Evolutionary conservation across 139 green algal species (phyloP).

Genomic region (Chlorokybus atmophyticus): DNA sequence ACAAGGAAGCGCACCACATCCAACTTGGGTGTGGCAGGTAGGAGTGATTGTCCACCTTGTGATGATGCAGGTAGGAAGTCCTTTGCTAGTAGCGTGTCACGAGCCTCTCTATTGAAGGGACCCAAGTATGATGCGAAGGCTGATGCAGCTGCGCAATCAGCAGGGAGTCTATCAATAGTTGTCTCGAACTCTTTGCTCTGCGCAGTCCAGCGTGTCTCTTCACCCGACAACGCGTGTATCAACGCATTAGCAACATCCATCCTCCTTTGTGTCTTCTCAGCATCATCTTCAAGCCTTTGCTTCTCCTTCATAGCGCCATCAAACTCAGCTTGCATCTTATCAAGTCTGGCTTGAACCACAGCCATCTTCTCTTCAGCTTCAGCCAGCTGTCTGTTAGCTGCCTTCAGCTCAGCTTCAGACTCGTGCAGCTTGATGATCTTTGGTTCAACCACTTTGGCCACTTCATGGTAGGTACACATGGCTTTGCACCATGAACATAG

Average conservation of each 20-base stretch:
- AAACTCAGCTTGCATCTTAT: conserved; percentile 84
- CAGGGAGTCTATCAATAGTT: conserved; percentile 67
- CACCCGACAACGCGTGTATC: conserved; percentile 72
- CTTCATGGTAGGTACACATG: conserved; percentile 89
- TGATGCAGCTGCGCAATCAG: conserved; percentile 60
- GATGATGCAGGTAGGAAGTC: conserved; percentile 50
- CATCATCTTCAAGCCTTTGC: conserved; percentile 74
- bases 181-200: conserved; percentile 74
- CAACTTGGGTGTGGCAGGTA: conserved; percentile 32
- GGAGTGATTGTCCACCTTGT: background rate
- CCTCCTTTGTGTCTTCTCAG: conserved; percentile 61
- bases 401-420: conserved; percentile 71
- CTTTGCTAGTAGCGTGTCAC: conserved; percentile 65
- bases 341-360: conserved; percentile 72
- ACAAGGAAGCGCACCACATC: conserved; percentile 69
- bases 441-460: conserved; percentile 79
- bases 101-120: conserved; percentile 89
- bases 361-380: conserved; percentile 74
- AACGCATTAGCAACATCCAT: conserved; percentile 83
- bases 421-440: conserved; percentile 76
- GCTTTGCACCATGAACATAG: conserved; percentile 84
- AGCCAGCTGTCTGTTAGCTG: conserved; percentile 73
- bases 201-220: conserved; percentile 67
- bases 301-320: conserved; percentile 84
- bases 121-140: conserved; percentile 80